These are phyloP conservation scores for Penicillium salamii DNA, from an alignment of 495 filamentous ascomycete genomes.

Conservation along the genomic window DNA sequence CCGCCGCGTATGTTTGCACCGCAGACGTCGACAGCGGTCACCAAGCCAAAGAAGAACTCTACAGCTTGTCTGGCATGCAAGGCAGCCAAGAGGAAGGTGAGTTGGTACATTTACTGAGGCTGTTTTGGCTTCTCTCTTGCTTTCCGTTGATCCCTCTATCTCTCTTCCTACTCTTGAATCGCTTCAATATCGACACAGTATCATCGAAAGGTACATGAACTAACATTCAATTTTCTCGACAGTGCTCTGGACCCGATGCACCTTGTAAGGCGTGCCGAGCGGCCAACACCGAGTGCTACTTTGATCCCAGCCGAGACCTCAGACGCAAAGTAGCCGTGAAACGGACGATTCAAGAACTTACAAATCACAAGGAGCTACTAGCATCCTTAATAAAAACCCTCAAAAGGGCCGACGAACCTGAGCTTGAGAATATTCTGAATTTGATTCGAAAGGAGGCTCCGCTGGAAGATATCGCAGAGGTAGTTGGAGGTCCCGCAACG, in stretches of 20 bases:
- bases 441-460: slow-evolving; percentile 25
- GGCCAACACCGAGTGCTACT: slow-evolving; percentile 31
- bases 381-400: slow-evolving; percentile 28
- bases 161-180: no score
- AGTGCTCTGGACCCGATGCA: slow-evolving; percentile 39
- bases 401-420: slow-evolving; percentile 21
- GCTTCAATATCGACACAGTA: not conserved
- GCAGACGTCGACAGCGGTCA: slow-evolving; percentile 17
- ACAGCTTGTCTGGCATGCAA: slow-evolving; percentile 42
- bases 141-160: no score
- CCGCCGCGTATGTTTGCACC: slow-evolving; percentile 22
- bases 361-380: slow-evolving; percentile 32
- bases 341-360: slow-evolving; percentile 34
- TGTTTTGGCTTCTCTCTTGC: not conserved
- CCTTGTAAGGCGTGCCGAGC: slow-evolving; percentile 40
- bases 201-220: not conserved
- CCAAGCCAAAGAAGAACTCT: slow-evolving; percentile 39
- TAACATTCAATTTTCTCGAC: not conserved
- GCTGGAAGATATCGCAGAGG: slow-evolving; percentile 22
- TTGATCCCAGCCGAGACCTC: slow-evolving; percentile 39
- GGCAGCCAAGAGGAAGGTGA: slow-evolving; percentile 43
- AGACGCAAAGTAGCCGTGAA: slow-evolving; percentile 41
- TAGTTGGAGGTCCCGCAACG: slow-evolving; percentile 16
- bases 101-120: not conserved
- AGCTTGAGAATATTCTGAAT: slow-evolving; percentile 23